A percentile compares a stretch with the other conserved stretches of the same genome.
phyloP scores from a whole-genome alignment of 495 filamentous ascomycete species.

The Aspergillus nanangensis region DNA sequence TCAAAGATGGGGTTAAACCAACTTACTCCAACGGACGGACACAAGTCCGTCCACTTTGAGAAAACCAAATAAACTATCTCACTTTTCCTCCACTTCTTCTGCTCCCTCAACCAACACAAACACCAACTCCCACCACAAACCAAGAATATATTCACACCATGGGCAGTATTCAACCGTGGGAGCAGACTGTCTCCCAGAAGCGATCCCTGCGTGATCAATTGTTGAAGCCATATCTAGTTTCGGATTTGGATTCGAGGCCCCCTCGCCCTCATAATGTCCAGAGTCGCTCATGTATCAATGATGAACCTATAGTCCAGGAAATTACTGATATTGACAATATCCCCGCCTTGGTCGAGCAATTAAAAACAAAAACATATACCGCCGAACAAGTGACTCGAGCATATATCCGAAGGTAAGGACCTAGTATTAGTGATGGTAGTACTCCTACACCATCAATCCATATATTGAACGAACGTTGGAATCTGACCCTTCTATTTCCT shows the following conservation, averaged over 20 bases:
- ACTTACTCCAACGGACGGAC: no score
- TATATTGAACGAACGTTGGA: no score
- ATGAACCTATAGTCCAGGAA: constrained; percentile 19
- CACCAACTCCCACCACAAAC: not conserved
- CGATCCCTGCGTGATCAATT: constrained; percentile 21
- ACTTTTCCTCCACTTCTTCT: no score
- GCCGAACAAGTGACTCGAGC: constrained; percentile 38
- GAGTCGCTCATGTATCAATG: constrained; percentile 17
- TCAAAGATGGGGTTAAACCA: no score
- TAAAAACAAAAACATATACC: constrained; percentile 34
- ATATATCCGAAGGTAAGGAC: constrained; percentile 46
- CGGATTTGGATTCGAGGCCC: constrained; percentile 20
- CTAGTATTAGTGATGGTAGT: no score
- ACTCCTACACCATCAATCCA: no score
- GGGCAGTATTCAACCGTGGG: constrained; percentile 22
- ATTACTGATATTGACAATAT: constrained; percentile 42
- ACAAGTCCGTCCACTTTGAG: no score
- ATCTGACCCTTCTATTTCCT: not conserved
- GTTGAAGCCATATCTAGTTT: constrained; percentile 25
- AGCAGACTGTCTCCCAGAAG: constrained; percentile 28
- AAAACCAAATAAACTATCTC: no score
- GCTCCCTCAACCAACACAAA: no score
- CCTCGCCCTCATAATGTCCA: constrained; percentile 20
- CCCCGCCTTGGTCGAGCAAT: constrained; percentile 21
- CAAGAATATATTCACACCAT: constrained; percentile 8